A percentile compares a stretch with the other conserved stretches of the same genome.
phyloP scores from a whole-genome alignment of 345 rosid genomes.

The Atalantia buxifolia region DNA sequence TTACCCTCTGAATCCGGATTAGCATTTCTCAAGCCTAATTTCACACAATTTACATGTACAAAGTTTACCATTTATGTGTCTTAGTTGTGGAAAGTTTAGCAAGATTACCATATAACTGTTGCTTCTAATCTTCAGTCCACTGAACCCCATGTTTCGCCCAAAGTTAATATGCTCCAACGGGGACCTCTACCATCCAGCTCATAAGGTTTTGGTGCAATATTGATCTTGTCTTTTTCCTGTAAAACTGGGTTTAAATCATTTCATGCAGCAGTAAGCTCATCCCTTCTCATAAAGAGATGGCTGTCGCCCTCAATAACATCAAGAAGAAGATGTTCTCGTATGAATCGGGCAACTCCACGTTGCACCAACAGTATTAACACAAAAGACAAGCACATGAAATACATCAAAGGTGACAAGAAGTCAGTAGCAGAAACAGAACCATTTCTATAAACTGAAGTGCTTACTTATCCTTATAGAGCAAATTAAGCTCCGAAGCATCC shows the following conservation, averaged over 20 bases:
- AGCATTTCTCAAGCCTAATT: too few relatives aligned
- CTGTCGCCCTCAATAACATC: too few relatives aligned
- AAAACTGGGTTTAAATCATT: too few relatives aligned
- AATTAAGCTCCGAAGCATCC: too few relatives aligned
- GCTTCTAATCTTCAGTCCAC: constrained; percentile 49
- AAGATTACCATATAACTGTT: background rate
- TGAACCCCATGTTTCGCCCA: constrained; percentile 52
- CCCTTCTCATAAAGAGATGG: too few relatives aligned
- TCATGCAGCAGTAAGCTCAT: too few relatives aligned
- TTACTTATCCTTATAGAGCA: constrained; percentile 60
- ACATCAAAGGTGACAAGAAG: too few relatives aligned
- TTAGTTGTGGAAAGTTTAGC: background rate
- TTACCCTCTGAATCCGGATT: too few relatives aligned
- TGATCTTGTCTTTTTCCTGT: background rate
- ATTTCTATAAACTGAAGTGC: background rate
- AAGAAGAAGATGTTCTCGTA: constrained; percentile 59
- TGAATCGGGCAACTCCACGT: constrained; percentile 68
- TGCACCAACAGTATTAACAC: constrained; percentile 37
- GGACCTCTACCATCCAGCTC: too few relatives aligned
- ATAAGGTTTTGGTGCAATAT: too few relatives aligned
- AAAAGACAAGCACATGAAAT: background rate
- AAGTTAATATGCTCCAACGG: too few relatives aligned
- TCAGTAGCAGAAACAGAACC: background rate
- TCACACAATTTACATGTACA: too few relatives aligned
- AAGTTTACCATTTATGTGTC: background rate